phyloP scores from a whole-genome alignment of 305 asterid genomes.

The Galium porrigens region DNA sequence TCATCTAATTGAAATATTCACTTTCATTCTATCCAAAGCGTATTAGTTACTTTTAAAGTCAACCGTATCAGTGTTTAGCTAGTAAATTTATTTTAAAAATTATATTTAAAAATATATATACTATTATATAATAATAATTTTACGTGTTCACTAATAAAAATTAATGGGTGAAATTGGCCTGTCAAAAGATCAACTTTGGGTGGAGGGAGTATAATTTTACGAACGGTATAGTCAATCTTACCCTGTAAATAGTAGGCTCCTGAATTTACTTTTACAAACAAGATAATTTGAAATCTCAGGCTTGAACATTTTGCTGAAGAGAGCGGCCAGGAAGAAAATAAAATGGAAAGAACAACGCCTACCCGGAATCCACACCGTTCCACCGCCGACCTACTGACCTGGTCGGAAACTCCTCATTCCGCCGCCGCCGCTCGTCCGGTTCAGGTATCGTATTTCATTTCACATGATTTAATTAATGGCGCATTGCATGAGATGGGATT shows the following conservation, averaged over 20 bases:
- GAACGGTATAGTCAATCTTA: too few species aligned
- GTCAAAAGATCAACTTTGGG: too few species aligned
- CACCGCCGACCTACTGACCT: slow-evolving; percentile 32
- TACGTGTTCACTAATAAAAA: too few species aligned
- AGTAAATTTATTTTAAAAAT: too few species aligned
- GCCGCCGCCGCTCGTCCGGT: slow-evolving; percentile 27
- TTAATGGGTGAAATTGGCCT: too few species aligned
- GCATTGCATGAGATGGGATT: neutral
- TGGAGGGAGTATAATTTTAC: too few species aligned
- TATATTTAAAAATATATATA: too few species aligned
- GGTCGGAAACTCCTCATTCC: slow-evolving; percentile 15
- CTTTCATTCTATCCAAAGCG: too few species aligned
- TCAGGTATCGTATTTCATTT: slow-evolving; percentile 15
- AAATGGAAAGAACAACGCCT: slow-evolving; percentile 46
- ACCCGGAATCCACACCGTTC: slow-evolving; percentile 39
- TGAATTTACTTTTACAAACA: neutral
- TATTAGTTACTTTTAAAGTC: too few species aligned
- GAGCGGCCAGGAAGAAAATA: neutral
- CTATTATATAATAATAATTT: too few species aligned
- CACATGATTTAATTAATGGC: neutral
- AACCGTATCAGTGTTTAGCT: too few species aligned
- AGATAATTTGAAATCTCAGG: neutral
- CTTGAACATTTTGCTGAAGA: neutral
- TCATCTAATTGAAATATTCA: too few species aligned
- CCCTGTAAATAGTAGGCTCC: neutral